Base-by-base conservation (phyloP, 306 rosid species). In the Pyrus betulifolia region DNA sequence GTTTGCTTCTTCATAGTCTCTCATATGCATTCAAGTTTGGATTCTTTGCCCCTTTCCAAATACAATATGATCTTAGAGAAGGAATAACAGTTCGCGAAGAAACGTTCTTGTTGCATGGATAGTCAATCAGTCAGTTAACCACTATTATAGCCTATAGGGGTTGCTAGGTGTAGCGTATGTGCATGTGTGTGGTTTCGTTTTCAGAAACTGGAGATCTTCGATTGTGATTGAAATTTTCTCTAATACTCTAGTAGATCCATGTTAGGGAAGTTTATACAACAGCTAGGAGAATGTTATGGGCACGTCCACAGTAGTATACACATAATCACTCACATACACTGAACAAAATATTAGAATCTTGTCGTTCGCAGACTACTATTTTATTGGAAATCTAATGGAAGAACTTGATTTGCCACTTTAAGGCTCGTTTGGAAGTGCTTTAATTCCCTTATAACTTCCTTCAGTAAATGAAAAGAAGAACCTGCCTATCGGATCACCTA, bases 21-120 rank as follows among this genome's bases (percentile, higher is more conserved):
- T 67, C 69, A 22, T 3, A 25, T 66, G 74, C 60, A 49, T 70
- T 62, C 23, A 55, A 52, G 27, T 17, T 70, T 70, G 45, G 23
- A 42, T 38, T 28, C 35, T 33, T 71, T 76, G 64, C 22, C 72
- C 76, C 70, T 72, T 79, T 77, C 66, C 44, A n/a, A n/a, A 46
- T 70, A 33, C 69, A 27, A 72, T 63, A 59, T 71, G 38, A 64
- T 78, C 49, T 79, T 13, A 18, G 42, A 67, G 87, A 4, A 52
- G 8, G 44, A 71, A 67, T 21, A 5, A 6, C 30, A 40, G 28
- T 33, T 30, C 5, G 35, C n/a, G 31, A 72, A 23, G 12, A 22
- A 42, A 62, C 38, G 40, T 11, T 71, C 78, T 27, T 68, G 17
- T 19, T 62, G 65, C 70, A 52, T 71, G 45, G 38, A 14, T 19